Evolutionary conservation across 2,329 filamentous ascomycete genomes (phyloP).

Genomic region (Shiraia sp.): DNA sequence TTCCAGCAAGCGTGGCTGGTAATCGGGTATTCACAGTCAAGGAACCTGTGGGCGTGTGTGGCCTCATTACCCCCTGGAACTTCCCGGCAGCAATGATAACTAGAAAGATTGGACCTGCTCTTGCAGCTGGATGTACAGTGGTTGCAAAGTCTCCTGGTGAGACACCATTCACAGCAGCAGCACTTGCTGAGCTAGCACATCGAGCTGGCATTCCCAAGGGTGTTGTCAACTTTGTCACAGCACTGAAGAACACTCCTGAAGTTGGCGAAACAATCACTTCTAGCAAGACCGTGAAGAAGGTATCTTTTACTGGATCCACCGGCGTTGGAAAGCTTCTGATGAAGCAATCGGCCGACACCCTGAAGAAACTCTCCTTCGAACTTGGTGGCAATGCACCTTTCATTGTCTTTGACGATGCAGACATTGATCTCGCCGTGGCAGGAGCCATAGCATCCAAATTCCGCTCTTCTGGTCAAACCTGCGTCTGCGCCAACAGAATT

Average conservation of each 20-base stretch:
- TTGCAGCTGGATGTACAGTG: constrained; percentile 94
- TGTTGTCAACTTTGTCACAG: constrained; percentile 86
- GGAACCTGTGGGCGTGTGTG: constrained; percentile 83
- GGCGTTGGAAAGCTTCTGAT: constrained; percentile 76
- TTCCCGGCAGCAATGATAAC: constrained; percentile 63
- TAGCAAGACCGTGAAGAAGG: constrained; percentile 76
- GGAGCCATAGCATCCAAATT: constrained; percentile 90
- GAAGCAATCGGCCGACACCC: constrained; percentile 81
- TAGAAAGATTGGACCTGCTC: constrained; percentile 62
- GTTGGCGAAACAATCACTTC: constrained; percentile 79
- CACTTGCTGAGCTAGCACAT: constrained; percentile 81
- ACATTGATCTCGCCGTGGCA: constrained; percentile 80
- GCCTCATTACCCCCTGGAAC: constrained; percentile 85
- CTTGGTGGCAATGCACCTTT: constrained; percentile 95
- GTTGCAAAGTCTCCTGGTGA: constrained; percentile 90
- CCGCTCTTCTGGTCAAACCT: constrained; percentile 92
- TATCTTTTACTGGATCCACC: constrained; percentile 87
- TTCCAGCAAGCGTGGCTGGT: constrained; percentile 68
- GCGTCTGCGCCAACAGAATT: constrained; percentile 77
- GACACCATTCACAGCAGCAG: constrained; percentile 88
- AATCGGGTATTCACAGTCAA: constrained; percentile 79
- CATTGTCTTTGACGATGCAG: constrained; percentile 95
- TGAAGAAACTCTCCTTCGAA: constrained; percentile 88
- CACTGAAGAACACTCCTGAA: constrained; percentile 75
- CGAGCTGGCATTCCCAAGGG: constrained; percentile 88